Evolutionary conservation across 805 yeast species (phyloP).

Genomic region (Ogataea nitratoaversa): DNA sequence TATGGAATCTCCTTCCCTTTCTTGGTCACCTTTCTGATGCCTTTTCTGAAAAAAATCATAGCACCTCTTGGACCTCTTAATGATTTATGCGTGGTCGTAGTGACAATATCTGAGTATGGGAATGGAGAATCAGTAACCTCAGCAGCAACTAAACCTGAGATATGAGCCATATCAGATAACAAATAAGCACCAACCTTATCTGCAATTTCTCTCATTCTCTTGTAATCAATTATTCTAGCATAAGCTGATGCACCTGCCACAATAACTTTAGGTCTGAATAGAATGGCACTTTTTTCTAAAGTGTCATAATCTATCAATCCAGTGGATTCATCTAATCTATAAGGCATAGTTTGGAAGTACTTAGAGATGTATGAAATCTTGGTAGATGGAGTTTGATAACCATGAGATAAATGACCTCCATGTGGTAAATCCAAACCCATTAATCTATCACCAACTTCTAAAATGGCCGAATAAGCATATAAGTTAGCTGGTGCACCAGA

Average conservation of each 20-base stretch:
- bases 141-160: slow-evolving; percentile 93
- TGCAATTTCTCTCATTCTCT: slow-evolving; percentile 93
- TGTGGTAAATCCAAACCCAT: slow-evolving; percentile 99
- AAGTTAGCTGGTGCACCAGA: slow-evolving; percentile 98
- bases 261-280: slow-evolving; percentile 92
- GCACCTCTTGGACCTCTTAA: slow-evolving; percentile 99
- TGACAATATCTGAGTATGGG: slow-evolving; percentile 95
- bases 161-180: slow-evolving; percentile 97
- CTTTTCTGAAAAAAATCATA: slow-evolving; percentile 97
- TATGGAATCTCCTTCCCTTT: slow-evolving; percentile 88
- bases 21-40: slow-evolving; percentile 83
- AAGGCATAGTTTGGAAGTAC: slow-evolving; percentile 98
- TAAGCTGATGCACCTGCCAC: slow-evolving; percentile 99
- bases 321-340: slow-evolving; percentile 86
- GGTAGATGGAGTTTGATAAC: slow-evolving; percentile 91
- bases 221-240: slow-evolving; percentile 94
- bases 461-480: slow-evolving; percentile 91
- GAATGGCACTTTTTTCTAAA: slow-evolving; percentile 82
- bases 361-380: slow-evolving; percentile 95
- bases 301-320: slow-evolving; percentile 96
- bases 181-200: slow-evolving; percentile 96
- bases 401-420: slow-evolving; percentile 98
- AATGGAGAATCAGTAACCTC: slow-evolving; percentile 95
- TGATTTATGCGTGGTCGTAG: slow-evolving; percentile 98
- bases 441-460: slow-evolving; percentile 93